Percentiles rank a stretch among this genome's conserved stretches.
Conservation (phyloP, 2,329 filamentous ascomycete genomes). For the Penicillium glabrum region DNA sequence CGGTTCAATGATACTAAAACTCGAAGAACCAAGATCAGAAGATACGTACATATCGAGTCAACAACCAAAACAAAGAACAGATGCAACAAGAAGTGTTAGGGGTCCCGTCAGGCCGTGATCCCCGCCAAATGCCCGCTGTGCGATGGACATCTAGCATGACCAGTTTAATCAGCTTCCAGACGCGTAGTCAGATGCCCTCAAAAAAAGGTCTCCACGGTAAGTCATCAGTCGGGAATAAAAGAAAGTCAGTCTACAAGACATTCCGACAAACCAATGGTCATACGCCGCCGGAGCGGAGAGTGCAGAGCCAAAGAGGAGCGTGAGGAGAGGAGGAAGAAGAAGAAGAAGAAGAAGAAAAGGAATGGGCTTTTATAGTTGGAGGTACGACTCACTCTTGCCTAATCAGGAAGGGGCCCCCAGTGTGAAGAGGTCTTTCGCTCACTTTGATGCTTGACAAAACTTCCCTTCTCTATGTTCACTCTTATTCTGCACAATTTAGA, state of each 20-base stretch:
- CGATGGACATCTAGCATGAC: no score
- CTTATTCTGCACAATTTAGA: background rate
- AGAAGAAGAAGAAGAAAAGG: no score
- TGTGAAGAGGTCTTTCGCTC: background rate
- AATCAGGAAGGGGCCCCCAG: no score
- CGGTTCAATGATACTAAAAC: background rate
- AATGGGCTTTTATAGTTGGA: no score
- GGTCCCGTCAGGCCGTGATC: background rate
- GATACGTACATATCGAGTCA: background rate
- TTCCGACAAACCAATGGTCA: background rate
- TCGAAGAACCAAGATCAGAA: background rate
- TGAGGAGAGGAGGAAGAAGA: background rate
- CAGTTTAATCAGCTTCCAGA: no score
- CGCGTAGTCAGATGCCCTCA: background rate
- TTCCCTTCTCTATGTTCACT: background rate
- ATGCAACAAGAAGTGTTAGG: background rate
- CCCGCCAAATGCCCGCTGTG: background rate
- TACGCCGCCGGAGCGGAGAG: background rate
- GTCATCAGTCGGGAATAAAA: background rate
- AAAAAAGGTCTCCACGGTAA: background rate
- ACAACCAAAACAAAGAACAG: background rate
- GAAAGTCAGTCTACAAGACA: background rate
- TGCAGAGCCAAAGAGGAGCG: background rate
- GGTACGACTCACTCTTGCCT: no score
- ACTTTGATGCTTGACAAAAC: background rate